Evolutionary conservation across 2,329 filamentous ascomycete genomes (phyloP).

Genomic region (Aureobasidium sp.): DNA sequence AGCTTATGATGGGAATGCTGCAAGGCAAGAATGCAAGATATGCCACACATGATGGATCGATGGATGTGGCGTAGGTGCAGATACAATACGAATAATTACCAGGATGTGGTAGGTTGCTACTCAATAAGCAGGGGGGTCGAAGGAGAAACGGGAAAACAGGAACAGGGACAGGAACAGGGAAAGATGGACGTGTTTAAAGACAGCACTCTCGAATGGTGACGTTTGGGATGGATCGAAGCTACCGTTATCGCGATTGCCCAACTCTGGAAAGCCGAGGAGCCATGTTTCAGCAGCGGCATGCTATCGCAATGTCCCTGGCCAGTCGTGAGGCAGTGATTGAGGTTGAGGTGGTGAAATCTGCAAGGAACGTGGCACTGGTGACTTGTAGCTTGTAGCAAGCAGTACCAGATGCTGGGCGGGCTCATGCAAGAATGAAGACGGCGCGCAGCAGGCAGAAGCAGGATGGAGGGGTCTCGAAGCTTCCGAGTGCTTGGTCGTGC

Average conservation of each 20-base stretch:
- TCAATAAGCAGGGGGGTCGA: neutral
- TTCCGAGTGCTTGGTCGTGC: neutral
- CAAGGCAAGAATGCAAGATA: constrained; percentile 24
- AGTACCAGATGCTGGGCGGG: neutral
- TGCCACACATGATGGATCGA: constrained; percentile 25
- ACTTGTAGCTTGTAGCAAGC: neutral
- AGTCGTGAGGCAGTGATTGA: neutral
- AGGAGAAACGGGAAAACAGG: neutral
- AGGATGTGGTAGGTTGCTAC: neutral
- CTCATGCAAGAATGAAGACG: neutral
- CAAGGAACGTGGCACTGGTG: constrained; percentile 1
- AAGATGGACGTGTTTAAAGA: neutral
- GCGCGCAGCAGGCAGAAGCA: neutral
- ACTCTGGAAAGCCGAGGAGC: neutral
- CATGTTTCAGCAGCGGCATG: constrained; percentile 5
- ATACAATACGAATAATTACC: constrained; percentile 6
- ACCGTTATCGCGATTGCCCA: constrained; percentile 4
- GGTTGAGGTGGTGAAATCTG: neutral
- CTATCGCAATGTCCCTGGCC: neutral
- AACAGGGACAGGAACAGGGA: neutral
- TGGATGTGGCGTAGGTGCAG: constrained; percentile 1
- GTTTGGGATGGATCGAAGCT: neutral
- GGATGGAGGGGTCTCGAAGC: constrained; percentile 9
- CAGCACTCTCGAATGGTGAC: neutral
- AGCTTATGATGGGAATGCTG: constrained; percentile 17